Percentiles rank a stretch among this genome's conserved stretches.
Conservation (phyloP, 2,329 filamentous ascomycete genomes). For the Colletotrichum sp. region DNA sequence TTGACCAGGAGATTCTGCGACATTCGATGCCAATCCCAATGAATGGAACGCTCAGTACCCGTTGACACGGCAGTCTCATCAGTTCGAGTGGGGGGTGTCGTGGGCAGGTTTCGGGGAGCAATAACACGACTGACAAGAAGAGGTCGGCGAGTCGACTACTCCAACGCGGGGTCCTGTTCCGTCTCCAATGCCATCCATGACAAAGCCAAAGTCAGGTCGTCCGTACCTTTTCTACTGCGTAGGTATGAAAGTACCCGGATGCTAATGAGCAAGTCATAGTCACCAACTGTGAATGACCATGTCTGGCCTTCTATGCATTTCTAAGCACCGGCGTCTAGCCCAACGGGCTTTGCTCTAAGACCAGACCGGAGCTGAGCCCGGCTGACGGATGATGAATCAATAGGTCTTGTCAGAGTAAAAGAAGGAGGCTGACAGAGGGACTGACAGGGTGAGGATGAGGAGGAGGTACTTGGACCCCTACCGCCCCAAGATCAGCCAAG, state of each 20-base stretch:
- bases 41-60: background rate
- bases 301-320: background rate
- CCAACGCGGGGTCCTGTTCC: background rate
- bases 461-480: background rate
- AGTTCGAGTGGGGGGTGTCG: background rate
- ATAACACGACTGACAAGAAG: background rate
- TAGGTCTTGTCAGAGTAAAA: background rate
- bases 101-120: background rate
- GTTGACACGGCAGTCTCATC: background rate
- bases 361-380: background rate
- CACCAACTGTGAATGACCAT: background rate
- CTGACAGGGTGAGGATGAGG: background rate
- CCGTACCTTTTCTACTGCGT: background rate
- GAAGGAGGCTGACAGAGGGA: background rate
- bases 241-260: background rate
- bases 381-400: background rate
- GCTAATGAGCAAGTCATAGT: background rate
- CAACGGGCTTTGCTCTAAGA: background rate
- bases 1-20: conserved; percentile 3
- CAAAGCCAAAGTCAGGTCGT: background rate
- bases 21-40: background rate
- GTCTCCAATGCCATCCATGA: background rate
- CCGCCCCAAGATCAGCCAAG: background rate
- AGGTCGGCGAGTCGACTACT: background rate
- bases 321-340: background rate